Base-by-base conservation (phyloP, 257 asterid species). In the Scutellaria baicalensis region DNA sequence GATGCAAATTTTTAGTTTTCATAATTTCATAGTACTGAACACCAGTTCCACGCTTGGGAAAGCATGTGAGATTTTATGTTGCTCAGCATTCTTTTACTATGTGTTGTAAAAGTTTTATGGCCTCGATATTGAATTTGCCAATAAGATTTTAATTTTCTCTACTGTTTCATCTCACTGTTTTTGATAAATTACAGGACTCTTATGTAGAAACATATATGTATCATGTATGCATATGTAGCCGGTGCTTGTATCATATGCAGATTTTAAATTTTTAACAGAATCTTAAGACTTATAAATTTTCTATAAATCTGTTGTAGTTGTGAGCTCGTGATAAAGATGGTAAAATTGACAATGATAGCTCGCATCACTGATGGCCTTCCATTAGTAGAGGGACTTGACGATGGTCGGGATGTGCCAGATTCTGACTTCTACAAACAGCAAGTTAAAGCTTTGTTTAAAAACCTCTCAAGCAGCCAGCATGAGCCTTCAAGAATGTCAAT, bases 331-430 rank as follows among this genome's bases (percentile, higher is more conserved):
- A 54, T 52, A 77, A 83, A 80, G 73, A 90, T 93, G 97, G 97
- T 92, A 81, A 92, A 89, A 70, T 67, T 92, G 78, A 92, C 97
- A 3, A 79, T 92, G 97, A 86, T 92, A 73, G 91, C 95, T 73
- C 96, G 97, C 66, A 93, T 89, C 47, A 86, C 90, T 59, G 97
- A 92, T 82, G 97, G 97, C 56, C 95, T 92, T 73, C 96, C 87
- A 1, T 66, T 89, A 60, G 97, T 80, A 59, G 96, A 92, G 81
- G 97, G 96, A 38, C 82, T 92, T 73, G 97, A 92, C 62, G 97
- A 92, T 78, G 89, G 90, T 56, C 92, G 97, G 38, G 97, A 89
- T 77, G 74, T 92, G 76, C 89, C 86, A 9, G 90, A 92, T 74
- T 75, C 87, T 54, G 96, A 92, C 72, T 75, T 65, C 58, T 92